phyloP scores from a whole-genome alignment of 2,329 filamentous ascomycete genomes.

The Kalmusia sp. region DNA sequence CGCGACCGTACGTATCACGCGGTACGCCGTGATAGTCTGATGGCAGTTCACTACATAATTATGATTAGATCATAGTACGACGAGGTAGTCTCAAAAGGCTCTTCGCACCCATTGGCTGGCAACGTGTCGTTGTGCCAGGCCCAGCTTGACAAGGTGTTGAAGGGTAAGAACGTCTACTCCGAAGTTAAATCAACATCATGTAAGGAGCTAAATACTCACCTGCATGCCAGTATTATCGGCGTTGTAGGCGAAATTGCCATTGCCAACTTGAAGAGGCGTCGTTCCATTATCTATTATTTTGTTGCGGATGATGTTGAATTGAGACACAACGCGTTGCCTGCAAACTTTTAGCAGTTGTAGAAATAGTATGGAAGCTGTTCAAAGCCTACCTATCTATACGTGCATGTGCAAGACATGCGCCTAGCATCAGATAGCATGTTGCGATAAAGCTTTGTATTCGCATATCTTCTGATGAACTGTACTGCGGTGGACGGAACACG shows the following conservation, averaged over 20 bases:
- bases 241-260: conserved; percentile 58
- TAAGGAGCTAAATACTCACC: neutral
- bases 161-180: conserved; percentile 50
- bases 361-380: conserved; percentile 22
- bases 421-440: conserved; percentile 1
- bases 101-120: conserved; percentile 38
- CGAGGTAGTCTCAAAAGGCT: neutral
- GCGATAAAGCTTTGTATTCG: neutral
- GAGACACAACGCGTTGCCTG: conserved; percentile 28
- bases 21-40: conserved; percentile 42
- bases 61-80: neutral
- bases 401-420: neutral
- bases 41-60: conserved; percentile 22
- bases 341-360: neutral
- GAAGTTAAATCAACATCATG: neutral
- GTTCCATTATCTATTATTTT: conserved; percentile 51
- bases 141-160: conserved; percentile 53
- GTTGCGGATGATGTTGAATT: conserved; percentile 58
- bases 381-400: conserved; percentile 28
- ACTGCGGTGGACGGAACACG: neutral
- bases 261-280: conserved; percentile 61
- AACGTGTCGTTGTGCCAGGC: conserved; percentile 56
- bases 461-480: neutral
- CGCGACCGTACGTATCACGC: conserved; percentile 48
- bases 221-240: conserved; percentile 55